A percentile compares a stretch with the other conserved stretches of the same genome.
Evolutionary conservation across 768 basidiomycete genomes (phyloP).

Genomic region (Chalciporus pseudorubinellus): DNA sequence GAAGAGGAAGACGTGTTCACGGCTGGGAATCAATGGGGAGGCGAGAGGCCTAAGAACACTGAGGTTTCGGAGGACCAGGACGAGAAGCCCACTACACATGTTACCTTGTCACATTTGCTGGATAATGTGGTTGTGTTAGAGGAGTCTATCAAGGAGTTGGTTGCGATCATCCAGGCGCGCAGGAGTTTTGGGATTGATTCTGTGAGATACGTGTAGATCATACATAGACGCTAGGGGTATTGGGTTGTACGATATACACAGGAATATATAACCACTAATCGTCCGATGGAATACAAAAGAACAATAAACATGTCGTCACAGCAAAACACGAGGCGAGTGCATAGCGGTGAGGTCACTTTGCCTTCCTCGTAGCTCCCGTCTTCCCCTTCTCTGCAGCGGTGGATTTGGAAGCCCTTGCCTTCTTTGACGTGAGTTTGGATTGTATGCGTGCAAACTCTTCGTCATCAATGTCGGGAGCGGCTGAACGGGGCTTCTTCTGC

Average conservation of each 20-base stretch:
- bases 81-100: conserved; percentile 36
- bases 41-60: conserved; percentile 23
- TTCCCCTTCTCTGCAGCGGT: conserved; percentile 23
- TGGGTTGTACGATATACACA: conserved; percentile 7
- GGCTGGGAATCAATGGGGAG: conserved; percentile 43
- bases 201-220: conserved; percentile 66
- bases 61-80: conserved; percentile 20
- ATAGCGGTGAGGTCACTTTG: conserved; percentile 21
- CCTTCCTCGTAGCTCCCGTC: conserved; percentile 34
- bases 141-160: conserved; percentile 91
- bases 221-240: background rate
- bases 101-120: conserved; percentile 80
- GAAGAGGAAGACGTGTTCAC: conserved; percentile 75
- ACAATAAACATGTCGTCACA: background rate
- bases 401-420: conserved; percentile 32
- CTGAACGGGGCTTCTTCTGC: conserved; percentile 48
- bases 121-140: conserved; percentile 95
- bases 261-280: background rate
- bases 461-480: conserved; percentile 59
- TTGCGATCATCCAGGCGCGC: conserved; percentile 80
- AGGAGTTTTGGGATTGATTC: conserved; percentile 82
- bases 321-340: background rate
- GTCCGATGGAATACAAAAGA: background rate
- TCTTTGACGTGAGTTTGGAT: conserved; percentile 54
- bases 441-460: conserved; percentile 63